Conservation (phyloP, 1,284 basidiomycete genomes). For the Mycena citricolor region DNA sequence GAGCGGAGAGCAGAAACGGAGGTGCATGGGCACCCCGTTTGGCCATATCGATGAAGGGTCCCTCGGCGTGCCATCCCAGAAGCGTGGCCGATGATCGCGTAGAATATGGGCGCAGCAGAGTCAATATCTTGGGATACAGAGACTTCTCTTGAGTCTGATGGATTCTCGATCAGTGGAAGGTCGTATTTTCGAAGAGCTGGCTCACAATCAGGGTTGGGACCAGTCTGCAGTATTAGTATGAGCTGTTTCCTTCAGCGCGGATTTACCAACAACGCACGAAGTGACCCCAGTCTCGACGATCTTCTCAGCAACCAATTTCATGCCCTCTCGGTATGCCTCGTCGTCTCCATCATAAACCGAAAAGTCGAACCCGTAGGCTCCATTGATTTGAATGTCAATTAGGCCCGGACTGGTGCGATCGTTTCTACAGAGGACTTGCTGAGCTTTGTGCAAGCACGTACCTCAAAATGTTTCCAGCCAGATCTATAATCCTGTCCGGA, state of each 20-base stretch:
- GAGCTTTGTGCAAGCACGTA: conserved; percentile 28
- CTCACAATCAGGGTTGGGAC: conserved; percentile 78
- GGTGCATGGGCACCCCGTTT: conserved; percentile 83
- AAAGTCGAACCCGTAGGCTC: conserved; percentile 89
- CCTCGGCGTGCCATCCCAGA: conserved; percentile 88
- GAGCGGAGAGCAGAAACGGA: conserved; percentile 65
- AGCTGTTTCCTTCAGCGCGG: conserved; percentile 6
- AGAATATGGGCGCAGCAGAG: conserved; percentile 62
- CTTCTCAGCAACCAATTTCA: conserved; percentile 69
- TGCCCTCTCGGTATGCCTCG: conserved; percentile 62
- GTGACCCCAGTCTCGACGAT: conserved; percentile 90
- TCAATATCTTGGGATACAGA: conserved; percentile 66
- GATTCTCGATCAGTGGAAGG: conserved; percentile 2
- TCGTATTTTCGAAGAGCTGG: too few species aligned
- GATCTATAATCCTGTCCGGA: conserved; percentile 61
- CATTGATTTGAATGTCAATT: conserved; percentile 83
- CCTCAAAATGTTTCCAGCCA: conserved; percentile 75
- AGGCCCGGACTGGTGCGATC: conserved; percentile 60
- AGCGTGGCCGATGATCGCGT: conserved; percentile 62
- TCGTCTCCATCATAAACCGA: conserved; percentile 76
- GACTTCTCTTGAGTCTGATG: conserved; percentile 71
- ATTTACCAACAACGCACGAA: conserved; percentile 49
- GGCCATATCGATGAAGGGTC: conserved; percentile 78
- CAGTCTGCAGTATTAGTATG: conserved; percentile 43
- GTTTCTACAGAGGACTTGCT: not conserved